Evolutionary conservation across 306 rosid genomes (phyloP).

Genomic region (Echinosophora koreensis): DNA sequence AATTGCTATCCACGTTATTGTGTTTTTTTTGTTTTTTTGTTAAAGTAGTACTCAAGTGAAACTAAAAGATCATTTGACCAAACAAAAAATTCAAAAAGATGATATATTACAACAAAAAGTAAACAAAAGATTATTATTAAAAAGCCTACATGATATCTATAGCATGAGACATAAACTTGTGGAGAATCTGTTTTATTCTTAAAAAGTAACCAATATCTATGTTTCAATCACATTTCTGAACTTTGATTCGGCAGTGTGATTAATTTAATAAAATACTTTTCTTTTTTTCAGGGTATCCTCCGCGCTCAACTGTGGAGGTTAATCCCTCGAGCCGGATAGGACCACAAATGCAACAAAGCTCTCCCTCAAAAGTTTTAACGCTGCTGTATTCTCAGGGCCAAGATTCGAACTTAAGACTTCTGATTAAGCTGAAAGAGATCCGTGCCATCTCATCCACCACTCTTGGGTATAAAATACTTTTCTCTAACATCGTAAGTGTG

Average conservation of each 20-base stretch:
- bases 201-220: constrained; percentile 20
- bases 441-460: too few species aligned
- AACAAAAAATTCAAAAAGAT: not conserved
- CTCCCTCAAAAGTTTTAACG: too few species aligned
- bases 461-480: constrained; percentile 42
- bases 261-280: constrained; percentile 38
- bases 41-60: not conserved
- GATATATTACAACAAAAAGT: too few species aligned
- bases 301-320: too few species aligned
- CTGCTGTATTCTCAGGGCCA: too few species aligned
- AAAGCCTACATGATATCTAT: constrained; percentile 43
- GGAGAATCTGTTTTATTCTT: constrained; percentile 62
- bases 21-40: not conserved
- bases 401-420: too few species aligned
- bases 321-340: too few species aligned
- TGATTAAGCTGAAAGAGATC: too few species aligned
- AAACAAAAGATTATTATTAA: too few species aligned
- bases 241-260: constrained; percentile 52
- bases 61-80: not conserved
- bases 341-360: too few species aligned
- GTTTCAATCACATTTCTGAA: constrained; percentile 57
- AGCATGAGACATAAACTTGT: constrained; percentile 48
- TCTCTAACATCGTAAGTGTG: constrained; percentile 39
- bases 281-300: too few species aligned
- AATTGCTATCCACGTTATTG: not conserved